Evolutionary conservation across 441 rosid species (phyloP).

Genomic region (Populus hybrid): DNA sequence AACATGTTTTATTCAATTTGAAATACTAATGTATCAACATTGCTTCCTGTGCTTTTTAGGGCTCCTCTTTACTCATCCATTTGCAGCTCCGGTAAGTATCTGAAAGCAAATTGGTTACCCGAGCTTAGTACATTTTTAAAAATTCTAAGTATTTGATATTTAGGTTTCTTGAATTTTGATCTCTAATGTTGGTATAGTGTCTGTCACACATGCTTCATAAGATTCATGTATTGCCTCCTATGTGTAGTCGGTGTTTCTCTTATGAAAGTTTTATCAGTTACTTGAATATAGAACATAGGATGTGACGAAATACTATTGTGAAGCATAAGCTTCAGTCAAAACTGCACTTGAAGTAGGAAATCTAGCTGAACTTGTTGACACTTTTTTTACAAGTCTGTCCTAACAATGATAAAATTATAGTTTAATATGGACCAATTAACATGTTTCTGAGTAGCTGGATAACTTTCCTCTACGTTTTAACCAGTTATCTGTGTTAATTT

Average conservation of each 20-base stretch:
- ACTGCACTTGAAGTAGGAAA: not conserved
- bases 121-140: not conserved
- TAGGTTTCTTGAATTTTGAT: not conserved
- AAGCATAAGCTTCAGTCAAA: not conserved
- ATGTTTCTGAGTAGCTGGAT: not conserved
- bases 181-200: not conserved
- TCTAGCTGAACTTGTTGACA: not conserved
- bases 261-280: not conserved
- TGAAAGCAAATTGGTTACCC: not conserved
- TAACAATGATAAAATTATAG: not conserved
- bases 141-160: not conserved
- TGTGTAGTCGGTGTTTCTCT: not conserved
- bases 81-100: constrained; percentile 51
- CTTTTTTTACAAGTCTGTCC: not conserved
- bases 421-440: not conserved
- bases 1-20: not conserved
- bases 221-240: not conserved
- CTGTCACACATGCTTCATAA: not conserved
- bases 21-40: not conserved
- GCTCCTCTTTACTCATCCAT: constrained; percentile 26
- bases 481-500: not conserved
- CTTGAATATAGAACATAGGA: not conserved
- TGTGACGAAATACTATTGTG: not conserved
- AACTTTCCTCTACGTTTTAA: not conserved
- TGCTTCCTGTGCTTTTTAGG: constrained; percentile 32